Evolutionary conservation across 495 filamentous ascomycete genomes (phyloP).

Genomic region (Clohesyomyces aquaticus): DNA sequence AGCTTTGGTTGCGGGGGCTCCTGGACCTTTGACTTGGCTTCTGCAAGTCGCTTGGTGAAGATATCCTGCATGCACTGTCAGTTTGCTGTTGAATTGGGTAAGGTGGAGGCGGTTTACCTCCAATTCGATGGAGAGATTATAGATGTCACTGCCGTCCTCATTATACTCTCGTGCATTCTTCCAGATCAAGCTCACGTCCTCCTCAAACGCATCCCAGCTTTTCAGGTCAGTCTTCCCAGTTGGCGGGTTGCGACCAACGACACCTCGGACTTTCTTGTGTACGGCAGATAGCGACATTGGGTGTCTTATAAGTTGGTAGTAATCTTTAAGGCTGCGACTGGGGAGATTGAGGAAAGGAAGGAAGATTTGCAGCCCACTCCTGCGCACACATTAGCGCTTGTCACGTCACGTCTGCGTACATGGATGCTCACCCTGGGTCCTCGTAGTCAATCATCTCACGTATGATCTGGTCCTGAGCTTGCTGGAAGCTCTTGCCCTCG

Average conservation of each 20-base stretch:
- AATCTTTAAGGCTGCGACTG: constrained; percentile 65
- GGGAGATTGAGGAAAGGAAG: constrained; percentile 69
- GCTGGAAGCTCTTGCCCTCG: constrained; percentile 67
- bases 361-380: constrained; percentile 60
- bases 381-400: constrained; percentile 24
- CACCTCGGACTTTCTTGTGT: constrained; percentile 71
- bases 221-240: constrained; percentile 73
- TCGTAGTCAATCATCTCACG: constrained; percentile 66
- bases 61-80: constrained; percentile 54
- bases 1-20: constrained; percentile 74
- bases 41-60: constrained; percentile 66
- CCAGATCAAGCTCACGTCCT: constrained; percentile 77
- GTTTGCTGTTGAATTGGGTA: neutral
- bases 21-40: constrained; percentile 62
- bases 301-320: constrained; percentile 74
- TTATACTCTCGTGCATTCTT: constrained; percentile 86
- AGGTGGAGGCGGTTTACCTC: constrained; percentile 56
- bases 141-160: constrained; percentile 82
- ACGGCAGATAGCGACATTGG: constrained; percentile 72
- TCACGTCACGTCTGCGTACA: neutral
- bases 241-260: constrained; percentile 63
- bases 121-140: constrained; percentile 69
- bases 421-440: constrained; percentile 54
- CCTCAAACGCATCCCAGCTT: constrained; percentile 78
- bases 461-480: constrained; percentile 81